Conservation (phyloP, 208 protist genomes). For the Hexamita inflata region DNA sequence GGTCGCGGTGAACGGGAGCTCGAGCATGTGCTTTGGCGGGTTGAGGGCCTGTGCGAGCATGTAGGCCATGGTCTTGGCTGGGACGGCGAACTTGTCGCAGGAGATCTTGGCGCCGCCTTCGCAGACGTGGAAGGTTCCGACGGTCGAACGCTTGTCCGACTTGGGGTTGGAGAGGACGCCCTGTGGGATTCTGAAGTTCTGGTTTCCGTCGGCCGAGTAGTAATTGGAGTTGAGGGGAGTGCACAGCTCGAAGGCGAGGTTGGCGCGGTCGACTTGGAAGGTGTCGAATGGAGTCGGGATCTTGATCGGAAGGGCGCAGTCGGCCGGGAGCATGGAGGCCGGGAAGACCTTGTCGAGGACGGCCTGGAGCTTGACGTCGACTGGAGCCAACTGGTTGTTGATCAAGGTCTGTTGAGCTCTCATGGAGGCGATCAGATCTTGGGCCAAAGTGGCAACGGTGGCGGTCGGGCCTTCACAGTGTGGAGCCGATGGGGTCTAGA, state of each 20-base stretch:
- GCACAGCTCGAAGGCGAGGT: conserved; percentile 7
- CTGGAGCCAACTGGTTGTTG: background rate
- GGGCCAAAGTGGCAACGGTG: background rate
- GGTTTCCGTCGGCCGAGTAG: background rate
- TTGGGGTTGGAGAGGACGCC: conserved; percentile 46
- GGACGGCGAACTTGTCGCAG: conserved; percentile 43
- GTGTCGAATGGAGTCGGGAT: background rate
- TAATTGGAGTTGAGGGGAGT: conserved; percentile 12
- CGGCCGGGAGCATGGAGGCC: background rate
- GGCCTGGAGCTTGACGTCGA: background rate
- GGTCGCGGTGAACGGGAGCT: conserved; percentile 37
- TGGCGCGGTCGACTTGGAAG: conserved; percentile 11
- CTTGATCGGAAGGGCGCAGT: background rate
- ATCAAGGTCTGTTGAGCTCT: background rate
- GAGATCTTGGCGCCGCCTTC: conserved; percentile 38
- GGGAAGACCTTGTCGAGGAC: conserved; percentile 13
- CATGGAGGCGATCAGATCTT: background rate
- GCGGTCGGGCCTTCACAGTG: background rate
- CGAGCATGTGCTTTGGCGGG: conserved; percentile 30
- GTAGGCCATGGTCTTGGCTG: conserved; percentile 20
- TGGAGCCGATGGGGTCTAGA: background rate
- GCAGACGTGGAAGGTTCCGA: conserved; percentile 46
- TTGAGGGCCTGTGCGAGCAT: conserved; percentile 32
- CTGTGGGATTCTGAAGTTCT: background rate
- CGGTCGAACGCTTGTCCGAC: conserved; percentile 43